Evolutionary conservation across 2,329 filamentous ascomycete species (phyloP).

Genomic region (Alternaria conjuncta): DNA sequence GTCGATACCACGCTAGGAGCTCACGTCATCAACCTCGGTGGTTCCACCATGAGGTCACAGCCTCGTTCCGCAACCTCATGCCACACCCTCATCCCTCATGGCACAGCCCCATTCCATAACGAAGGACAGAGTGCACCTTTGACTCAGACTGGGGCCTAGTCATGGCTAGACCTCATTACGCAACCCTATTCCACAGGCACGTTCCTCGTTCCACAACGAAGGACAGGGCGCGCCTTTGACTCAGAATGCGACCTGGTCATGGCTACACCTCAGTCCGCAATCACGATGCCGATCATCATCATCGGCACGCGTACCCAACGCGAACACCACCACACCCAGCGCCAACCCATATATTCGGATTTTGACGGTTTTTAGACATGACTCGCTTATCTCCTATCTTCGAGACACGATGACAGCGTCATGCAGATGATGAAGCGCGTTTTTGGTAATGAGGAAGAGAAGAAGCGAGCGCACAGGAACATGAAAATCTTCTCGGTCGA

Average conservation of each 20-base stretch:
- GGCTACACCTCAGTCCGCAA: neutral
- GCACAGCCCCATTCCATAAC: neutral
- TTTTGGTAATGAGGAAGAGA: neutral
- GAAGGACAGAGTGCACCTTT: neutral
- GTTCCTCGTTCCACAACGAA: neutral
- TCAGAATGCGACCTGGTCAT: neutral
- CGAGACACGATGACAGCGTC: neutral
- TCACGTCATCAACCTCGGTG: neutral
- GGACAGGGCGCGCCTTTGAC: neutral
- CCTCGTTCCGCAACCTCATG: neutral
- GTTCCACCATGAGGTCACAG: neutral
- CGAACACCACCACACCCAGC: neutral
- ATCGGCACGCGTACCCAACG: neutral
- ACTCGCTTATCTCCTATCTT: neutral
- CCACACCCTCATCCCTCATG: neutral
- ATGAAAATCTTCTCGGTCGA: neutral
- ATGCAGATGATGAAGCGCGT: neutral
- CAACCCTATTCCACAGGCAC: neutral
- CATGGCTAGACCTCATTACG: neutral
- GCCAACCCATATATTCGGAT: neutral
- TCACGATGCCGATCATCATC: neutral
- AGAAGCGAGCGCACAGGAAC: neutral
- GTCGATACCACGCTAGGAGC: neutral
- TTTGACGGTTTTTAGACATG: neutral
- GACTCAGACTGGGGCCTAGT: neutral